Percentiles rank a stretch among this genome's conserved stretches.
These are phyloP conservation scores for Niebla homalea DNA, from an alignment of 495 filamentous ascomycete genomes.

Conservation along the genomic window DNA sequence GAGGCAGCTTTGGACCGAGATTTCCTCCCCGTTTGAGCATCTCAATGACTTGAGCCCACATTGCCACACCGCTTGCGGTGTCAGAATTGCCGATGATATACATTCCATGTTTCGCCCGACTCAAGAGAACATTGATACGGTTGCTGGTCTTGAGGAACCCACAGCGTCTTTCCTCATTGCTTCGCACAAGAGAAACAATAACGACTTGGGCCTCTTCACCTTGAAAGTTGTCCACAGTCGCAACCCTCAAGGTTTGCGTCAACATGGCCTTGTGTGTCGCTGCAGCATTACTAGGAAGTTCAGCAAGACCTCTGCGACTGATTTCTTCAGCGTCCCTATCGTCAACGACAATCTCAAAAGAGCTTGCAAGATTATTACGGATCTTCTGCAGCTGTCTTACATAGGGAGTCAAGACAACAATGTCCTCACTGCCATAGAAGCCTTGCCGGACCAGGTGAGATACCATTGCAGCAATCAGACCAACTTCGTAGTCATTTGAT, in stretches of 20 bases:
- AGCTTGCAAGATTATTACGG: neutral
- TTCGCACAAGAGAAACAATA: constrained; percentile 70
- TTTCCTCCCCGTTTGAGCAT: constrained; percentile 37
- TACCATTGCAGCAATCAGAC: constrained; percentile 49
- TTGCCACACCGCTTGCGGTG: constrained; percentile 41
- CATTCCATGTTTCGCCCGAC: constrained; percentile 67
- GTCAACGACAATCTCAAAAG: constrained; percentile 46
- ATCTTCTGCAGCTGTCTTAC: constrained; percentile 41
- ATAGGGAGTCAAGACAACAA: constrained; percentile 64
- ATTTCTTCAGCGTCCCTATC: constrained; percentile 56
- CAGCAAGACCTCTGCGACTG: constrained; percentile 33
- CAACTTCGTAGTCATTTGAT: constrained; percentile 52
- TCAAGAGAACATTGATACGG: constrained; percentile 67
- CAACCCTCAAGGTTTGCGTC: constrained; percentile 40
- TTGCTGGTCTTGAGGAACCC: constrained; percentile 67
- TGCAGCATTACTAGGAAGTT: constrained; percentile 1
- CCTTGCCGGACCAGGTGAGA: constrained; percentile 54
- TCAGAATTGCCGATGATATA: constrained; percentile 66
- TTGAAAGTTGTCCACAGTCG: constrained; percentile 62
- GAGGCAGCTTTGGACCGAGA: constrained; percentile 39
- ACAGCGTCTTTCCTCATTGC: constrained; percentile 46
- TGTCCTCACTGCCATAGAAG: constrained; percentile 43
- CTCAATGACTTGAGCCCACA: constrained; percentile 56
- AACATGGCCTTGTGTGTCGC: constrained; percentile 24
- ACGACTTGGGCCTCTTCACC: constrained; percentile 72